These are phyloP conservation scores for Pyracantha coccinea DNA, from an alignment of 331 rosid genomes.

Conservation along the genomic window DNA sequence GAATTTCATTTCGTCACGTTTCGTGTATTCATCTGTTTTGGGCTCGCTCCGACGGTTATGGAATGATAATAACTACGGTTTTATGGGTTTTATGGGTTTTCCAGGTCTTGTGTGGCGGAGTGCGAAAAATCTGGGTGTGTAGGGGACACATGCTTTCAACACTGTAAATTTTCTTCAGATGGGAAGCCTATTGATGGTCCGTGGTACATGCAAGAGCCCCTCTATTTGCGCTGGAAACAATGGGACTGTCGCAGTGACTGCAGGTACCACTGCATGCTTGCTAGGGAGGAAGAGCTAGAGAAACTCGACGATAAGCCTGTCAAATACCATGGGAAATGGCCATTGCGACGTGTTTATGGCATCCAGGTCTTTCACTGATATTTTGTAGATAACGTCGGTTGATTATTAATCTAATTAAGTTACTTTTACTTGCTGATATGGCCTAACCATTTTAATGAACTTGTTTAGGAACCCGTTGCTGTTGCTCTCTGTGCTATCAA, in stretches of 20 bases:
- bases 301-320: conserved; percentile 65
- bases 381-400: conserved; percentile 7
- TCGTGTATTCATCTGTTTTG: too few relatives aligned
- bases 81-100: conserved; percentile 9
- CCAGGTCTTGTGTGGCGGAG: conserved; percentile 67
- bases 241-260: conserved; percentile 97
- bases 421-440: conserved; percentile 5
- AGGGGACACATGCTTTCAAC: conserved; percentile 79
- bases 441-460: conserved; percentile 9
- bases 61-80: background rate
- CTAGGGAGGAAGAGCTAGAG: conserved; percentile 81
- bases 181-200: conserved; percentile 96
- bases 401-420: background rate
- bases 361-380: conserved; percentile 57
- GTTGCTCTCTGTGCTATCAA: conserved; percentile 86
- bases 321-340: conserved; percentile 97
- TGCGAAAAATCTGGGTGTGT: conserved; percentile 91
- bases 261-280: conserved; percentile 81
- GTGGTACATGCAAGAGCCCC: conserved; percentile 97
- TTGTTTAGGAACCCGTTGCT: conserved; percentile 79
- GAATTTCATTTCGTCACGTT: background rate
- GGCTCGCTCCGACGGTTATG: too few relatives aligned
- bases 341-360: conserved; percentile 79
- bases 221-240: conserved; percentile 87
- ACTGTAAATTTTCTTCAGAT: conserved; percentile 95